These are phyloP conservation scores for Pulveroboletus sp. DNA, from an alignment of 768 basidiomycete species.

Conservation along the genomic window DNA sequence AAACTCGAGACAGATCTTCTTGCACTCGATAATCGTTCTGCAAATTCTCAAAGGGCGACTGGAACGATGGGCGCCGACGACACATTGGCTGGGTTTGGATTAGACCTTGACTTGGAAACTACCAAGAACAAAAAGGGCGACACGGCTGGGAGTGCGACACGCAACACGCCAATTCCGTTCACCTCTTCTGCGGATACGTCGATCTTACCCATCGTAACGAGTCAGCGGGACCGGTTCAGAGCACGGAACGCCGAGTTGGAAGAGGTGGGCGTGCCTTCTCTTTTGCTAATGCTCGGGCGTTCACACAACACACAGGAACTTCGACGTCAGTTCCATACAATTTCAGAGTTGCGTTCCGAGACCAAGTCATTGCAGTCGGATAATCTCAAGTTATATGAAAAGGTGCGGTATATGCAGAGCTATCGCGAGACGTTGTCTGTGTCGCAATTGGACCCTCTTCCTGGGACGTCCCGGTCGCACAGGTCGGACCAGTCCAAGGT, in stretches of 20 bases:
- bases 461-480: constrained; percentile 30
- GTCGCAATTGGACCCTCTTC: constrained; percentile 67
- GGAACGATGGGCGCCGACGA: constrained; percentile 39
- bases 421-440: constrained; percentile 74
- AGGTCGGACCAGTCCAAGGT: neutral
- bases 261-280: constrained; percentile 52
- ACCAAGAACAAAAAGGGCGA: constrained; percentile 17
- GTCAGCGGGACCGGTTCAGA: constrained; percentile 95
- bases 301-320: constrained; percentile 57
- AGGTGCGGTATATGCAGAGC: constrained; percentile 97
- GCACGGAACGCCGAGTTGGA: constrained; percentile 96
- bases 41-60: constrained; percentile 15
- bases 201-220: constrained; percentile 97
- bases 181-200: constrained; percentile 80
- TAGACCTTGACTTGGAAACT: constrained; percentile 39
- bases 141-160: constrained; percentile 24
- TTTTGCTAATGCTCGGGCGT: neutral
- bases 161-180: constrained; percentile 66
- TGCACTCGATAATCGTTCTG: constrained; percentile 57
- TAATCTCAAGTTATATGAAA: constrained; percentile 97
- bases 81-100: constrained; percentile 66
- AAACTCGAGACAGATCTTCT: constrained; percentile 89
- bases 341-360: constrained; percentile 90
- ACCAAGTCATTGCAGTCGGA: constrained; percentile 90
- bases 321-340: constrained; percentile 90